phyloP scores from a whole-genome alignment of 345 rosid species.

The Hibiscus mutabilis region DNA sequence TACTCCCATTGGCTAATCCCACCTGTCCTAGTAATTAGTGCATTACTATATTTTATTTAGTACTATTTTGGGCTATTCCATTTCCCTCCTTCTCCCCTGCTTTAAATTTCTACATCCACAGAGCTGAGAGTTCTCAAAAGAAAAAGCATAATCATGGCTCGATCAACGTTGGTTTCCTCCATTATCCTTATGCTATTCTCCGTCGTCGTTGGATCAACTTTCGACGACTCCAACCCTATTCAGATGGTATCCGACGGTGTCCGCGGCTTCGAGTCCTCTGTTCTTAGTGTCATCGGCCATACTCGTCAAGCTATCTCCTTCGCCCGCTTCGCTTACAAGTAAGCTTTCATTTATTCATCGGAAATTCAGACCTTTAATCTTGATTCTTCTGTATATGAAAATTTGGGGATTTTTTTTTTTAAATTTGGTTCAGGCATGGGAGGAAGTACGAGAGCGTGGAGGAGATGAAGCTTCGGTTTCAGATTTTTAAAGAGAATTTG shows the following conservation, averaged over 20 bases:
- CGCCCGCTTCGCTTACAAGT: constrained; percentile 76
- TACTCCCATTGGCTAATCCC: neutral
- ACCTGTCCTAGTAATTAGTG: too few species aligned
- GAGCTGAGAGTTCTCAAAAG: too few species aligned
- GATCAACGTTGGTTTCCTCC: constrained; percentile 13
- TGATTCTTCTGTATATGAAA: neutral
- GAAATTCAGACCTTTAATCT: neutral
- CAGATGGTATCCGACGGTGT: constrained; percentile 41
- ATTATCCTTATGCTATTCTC: constrained; percentile 23
- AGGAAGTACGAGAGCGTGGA: constrained; percentile 58
- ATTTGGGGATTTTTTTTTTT: too few species aligned
- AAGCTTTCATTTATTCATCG: neutral
- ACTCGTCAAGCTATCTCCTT: constrained; percentile 54
- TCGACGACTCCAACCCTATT: constrained; percentile 67
- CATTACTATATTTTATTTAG: too few species aligned
- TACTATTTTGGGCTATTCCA: neutral
- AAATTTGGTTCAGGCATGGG: constrained; percentile 39
- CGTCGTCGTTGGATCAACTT: constrained; percentile 33
- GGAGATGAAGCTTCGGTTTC: constrained; percentile 68
- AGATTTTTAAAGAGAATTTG: constrained; percentile 60
- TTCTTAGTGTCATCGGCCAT: constrained; percentile 52
- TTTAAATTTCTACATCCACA: neutral
- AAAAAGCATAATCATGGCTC: too few species aligned
- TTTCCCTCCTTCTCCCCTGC: neutral
- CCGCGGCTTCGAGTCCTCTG: constrained; percentile 44